Conservation (phyloP, 768 basidiomycete species). For the Cystofilobasidium ferigula region DNA sequence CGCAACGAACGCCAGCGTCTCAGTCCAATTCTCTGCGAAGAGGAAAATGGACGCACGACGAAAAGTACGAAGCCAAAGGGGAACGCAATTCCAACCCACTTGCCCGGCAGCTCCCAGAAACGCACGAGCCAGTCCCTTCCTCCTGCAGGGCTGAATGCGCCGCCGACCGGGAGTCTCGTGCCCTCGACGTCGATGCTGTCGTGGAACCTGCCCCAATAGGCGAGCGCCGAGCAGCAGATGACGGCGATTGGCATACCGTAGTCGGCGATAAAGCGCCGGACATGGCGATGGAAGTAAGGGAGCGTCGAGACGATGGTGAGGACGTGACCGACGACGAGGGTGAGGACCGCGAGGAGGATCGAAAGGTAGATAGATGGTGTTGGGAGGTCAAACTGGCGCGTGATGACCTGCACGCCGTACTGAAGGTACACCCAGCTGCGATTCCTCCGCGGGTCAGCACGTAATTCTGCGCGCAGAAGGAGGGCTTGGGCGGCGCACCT, state of each 20-base stretch:
- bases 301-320: constrained; percentile 58
- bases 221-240: constrained; percentile 60
- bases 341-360: constrained; percentile 64
- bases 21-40: background rate
- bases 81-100: constrained; percentile 79
- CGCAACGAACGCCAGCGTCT: background rate
- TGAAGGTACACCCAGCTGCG: constrained; percentile 54
- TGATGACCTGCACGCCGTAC: constrained; percentile 73
- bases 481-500: constrained; percentile 50
- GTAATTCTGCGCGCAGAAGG: background rate
- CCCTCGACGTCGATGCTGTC: constrained; percentile 26
- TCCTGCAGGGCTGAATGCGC: constrained; percentile 57
- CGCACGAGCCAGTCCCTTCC: constrained; percentile 70
- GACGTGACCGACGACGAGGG: constrained; percentile 62
- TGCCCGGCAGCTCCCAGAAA: constrained; percentile 78
- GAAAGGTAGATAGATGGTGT: constrained; percentile 43
- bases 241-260: constrained; percentile 87
- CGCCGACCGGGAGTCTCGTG: constrained; percentile 55
- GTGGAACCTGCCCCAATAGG: constrained; percentile 75
- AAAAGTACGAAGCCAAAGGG: constrained; percentile 83
- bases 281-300: constrained; percentile 58
- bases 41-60: constrained; percentile 45
- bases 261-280: constrained; percentile 65
- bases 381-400: constrained; percentile 51
- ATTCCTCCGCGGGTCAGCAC: background rate